Evolutionary conservation across 306 rosid genomes (phyloP).

Genomic region (Cicer chorassanicum): DNA sequence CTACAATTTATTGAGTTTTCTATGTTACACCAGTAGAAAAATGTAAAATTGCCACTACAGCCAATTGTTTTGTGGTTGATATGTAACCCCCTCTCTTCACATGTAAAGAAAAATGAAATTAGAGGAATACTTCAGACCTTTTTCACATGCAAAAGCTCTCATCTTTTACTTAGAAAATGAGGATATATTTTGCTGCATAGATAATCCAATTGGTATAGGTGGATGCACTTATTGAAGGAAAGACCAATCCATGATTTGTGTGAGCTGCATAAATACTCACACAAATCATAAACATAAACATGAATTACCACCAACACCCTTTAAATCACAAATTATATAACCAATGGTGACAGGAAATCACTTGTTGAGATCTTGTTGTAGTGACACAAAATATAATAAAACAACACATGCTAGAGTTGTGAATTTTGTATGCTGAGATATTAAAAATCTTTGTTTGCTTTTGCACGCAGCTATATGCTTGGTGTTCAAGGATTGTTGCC

Average conservation of each 20-base stretch:
- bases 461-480: slow-evolving; percentile 68
- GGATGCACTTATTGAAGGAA: slow-evolving; percentile 13
- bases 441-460: slow-evolving; percentile 35
- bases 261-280: too few species aligned
- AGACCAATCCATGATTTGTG: background rate
- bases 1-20: background rate
- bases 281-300: too few species aligned
- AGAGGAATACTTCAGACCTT: background rate
- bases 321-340: background rate
- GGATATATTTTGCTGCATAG: background rate
- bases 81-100: background rate
- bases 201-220: slow-evolving; percentile 6
- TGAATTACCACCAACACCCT: too few species aligned
- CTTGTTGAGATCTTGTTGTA: slow-evolving; percentile 14
- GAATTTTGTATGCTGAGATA: slow-evolving; percentile 7
- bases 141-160: background rate
- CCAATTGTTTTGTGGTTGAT: background rate
- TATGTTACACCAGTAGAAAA: background rate
- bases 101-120: slow-evolving; percentile 6
- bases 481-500: slow-evolving; percentile 81
- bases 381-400: background rate
- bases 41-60: background rate
- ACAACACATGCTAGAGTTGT: slow-evolving; percentile 13
- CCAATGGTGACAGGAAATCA: background rate
- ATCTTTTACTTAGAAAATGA: background rate